Evolutionary conservation across 306 rosid genomes (phyloP).

Genomic region (Quercus engelmannii): DNA sequence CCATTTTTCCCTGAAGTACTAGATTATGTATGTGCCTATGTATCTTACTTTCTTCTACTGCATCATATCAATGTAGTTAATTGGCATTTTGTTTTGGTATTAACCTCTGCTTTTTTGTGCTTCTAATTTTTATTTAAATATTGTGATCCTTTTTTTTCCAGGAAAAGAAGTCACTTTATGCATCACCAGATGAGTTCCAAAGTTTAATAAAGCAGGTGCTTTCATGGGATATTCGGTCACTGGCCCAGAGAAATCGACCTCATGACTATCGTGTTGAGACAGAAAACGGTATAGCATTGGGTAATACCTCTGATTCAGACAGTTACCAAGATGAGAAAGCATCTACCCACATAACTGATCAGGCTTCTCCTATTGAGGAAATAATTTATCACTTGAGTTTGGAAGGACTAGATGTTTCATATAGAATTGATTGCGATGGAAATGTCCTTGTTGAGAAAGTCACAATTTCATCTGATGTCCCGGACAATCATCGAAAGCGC

Average conservation of each 20-base stretch:
- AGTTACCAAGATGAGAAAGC: slow-evolving; percentile 36
- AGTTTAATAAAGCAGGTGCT: slow-evolving; percentile 76
- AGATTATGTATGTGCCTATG: not conserved
- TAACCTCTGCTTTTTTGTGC: not conserved
- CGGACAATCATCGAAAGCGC: slow-evolving; percentile 24
- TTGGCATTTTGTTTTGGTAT: not conserved
- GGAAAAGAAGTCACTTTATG: slow-evolving; percentile 74
- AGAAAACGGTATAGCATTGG: slow-evolving; percentile 25
- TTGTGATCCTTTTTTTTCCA: slow-evolving; percentile 23
- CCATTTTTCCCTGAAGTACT: not conserved
- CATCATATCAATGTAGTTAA: not conserved
- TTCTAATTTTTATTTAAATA: not conserved
- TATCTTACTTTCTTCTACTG: too few species aligned
- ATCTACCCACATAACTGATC: slow-evolving; percentile 21
- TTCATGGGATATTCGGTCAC: slow-evolving; percentile 91
- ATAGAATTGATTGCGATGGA: slow-evolving; percentile 52
- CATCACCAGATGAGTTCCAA: slow-evolving; percentile 67
- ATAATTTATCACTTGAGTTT: slow-evolving; percentile 63
- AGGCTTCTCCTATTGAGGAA: slow-evolving; percentile 25
- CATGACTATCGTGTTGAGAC: slow-evolving; percentile 31
- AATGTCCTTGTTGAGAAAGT: slow-evolving; percentile 59
- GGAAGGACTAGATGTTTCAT: slow-evolving; percentile 77
- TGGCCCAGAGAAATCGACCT: slow-evolving; percentile 72
- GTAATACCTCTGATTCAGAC: slow-evolving; percentile 42
- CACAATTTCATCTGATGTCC: slow-evolving; percentile 24